These are phyloP conservation scores for Pythium sp. DNA, from an alignment of 352 stramenopile genomes.

Conservation along the genomic window DNA sequence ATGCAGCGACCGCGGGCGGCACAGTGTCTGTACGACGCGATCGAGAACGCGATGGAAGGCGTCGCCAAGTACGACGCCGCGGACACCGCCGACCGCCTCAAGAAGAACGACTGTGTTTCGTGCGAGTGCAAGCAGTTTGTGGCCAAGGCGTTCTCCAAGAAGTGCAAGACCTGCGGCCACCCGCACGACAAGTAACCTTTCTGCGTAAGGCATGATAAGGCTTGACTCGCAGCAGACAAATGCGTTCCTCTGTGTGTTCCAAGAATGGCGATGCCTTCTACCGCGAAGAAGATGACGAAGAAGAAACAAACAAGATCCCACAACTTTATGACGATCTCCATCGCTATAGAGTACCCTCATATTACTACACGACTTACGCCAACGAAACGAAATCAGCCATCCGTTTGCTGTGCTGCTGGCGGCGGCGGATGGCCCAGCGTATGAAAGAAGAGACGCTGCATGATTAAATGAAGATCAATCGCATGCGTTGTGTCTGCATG, in stretches of 20 bases:
- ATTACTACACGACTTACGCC: neutral
- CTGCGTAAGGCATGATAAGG: neutral
- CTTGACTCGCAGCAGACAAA: neutral
- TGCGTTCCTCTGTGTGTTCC: neutral
- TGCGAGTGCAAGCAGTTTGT: conserved; percentile 60
- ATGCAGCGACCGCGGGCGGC: conserved; percentile 59
- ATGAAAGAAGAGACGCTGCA: neutral
- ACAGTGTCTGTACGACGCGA: conserved; percentile 76
- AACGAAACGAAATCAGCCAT: neutral
- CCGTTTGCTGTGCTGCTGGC: neutral
- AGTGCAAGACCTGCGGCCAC: conserved; percentile 73
- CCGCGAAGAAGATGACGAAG: neutral
- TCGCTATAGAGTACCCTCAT: neutral
- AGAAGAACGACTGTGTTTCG: conserved; percentile 36
- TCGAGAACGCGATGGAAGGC: conserved; percentile 64
- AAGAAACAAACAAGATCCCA: neutral
- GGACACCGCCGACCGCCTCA: conserved; percentile 16
- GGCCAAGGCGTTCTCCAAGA: conserved; percentile 69
- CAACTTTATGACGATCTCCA: neutral
- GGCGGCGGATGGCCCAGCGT: no score
- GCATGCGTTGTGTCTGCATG: neutral
- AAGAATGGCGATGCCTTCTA: neutral
- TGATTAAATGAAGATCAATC: neutral
- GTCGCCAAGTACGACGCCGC: conserved; percentile 60
- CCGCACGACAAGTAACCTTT: conserved; percentile 41